These are phyloP conservation scores for Heliamphora pulchella DNA, from an alignment of 179 eudicot genomes.

Conservation along the genomic window DNA sequence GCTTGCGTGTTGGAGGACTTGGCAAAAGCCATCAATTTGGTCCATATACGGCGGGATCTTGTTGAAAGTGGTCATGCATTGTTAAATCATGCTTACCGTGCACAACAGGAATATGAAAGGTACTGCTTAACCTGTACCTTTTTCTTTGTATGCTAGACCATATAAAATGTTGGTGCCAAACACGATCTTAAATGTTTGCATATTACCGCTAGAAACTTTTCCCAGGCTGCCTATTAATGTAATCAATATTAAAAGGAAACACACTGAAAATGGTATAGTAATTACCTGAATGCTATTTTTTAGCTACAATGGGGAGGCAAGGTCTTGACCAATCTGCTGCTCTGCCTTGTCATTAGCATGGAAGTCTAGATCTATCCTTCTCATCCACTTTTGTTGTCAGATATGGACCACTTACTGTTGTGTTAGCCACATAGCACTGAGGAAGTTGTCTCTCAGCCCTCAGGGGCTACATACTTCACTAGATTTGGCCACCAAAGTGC, in stretches of 20 bases:
- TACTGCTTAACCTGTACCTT: constrained; percentile 17
- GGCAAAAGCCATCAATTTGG: constrained; percentile 85
- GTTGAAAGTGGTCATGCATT: constrained; percentile 96
- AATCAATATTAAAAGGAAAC: neutral
- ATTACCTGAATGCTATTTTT: neutral
- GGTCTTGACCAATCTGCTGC: neutral
- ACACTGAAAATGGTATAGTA: neutral
- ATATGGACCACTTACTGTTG: neutral
- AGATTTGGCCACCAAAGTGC: neutral
- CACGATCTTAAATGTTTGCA: constrained; percentile 9
- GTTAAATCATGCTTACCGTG: constrained; percentile 78
- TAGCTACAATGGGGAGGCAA: neutral
- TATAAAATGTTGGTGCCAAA: neutral
- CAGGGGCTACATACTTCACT: neutral
- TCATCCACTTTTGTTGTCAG: neutral
- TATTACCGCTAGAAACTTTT: neutral
- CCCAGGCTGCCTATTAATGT: neutral
- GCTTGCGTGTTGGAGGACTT: constrained; percentile 91
- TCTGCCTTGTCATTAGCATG: neutral
- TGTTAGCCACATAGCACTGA: neutral
- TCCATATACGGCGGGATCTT: constrained; percentile 79
- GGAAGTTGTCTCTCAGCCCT: neutral
- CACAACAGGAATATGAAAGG: constrained; percentile 92
- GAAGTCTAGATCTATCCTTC: neutral
- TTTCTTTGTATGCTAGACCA: neutral